Evolutionary conservation across 257 asterid species (phyloP), one percentile per base, ranked within the genome.

Genomic region (Anisodus acutangulus): DNA sequence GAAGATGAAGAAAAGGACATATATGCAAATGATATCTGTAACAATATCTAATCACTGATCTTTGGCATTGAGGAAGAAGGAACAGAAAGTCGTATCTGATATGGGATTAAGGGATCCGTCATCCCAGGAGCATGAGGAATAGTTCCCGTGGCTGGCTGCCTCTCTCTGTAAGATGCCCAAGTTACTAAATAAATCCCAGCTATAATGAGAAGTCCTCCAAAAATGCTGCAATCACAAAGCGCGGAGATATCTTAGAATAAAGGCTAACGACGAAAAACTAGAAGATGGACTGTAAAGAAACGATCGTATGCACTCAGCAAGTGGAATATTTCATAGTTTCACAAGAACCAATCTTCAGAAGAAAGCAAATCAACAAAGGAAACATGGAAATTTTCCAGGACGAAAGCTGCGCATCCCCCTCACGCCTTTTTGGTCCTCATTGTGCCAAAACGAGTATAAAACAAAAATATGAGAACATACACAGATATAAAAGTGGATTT

Each of bases 151-250:
- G 84, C 22, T 47, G 88, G 88, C 67, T 86, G 91, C 85, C 55
- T 91, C 76, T 92, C 97, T 85, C 90, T 87, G 83, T 88, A 82
- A 6, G 99, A 93, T 68, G 97, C 98, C 98, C 98, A 94, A 8
- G 99, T 94, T 70, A 95, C 98, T 92, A 92, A 58, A 90, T 94
- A 95, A 80, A 95, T 97, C 85, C 99, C 99, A 8, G 90, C 94
- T 76, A 94, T 88, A 35, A 95, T 93, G 57, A 95, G 88, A 83
- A 90, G 67, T 60, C 98, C 99, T 86, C 99, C 99, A 10, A 95
- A 43, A 84, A 97, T 90, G 91, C 98, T 96, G 98, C 85, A 87
- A 83, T 53, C 67, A 78, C 64, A 19, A 43, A 1, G 11, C 71
- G 1, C 0, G 4, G 22, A 53, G 47, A 76, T 22, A 26, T 47